Base-by-base conservation (phyloP, 2,329 filamentous ascomycete genomes). In the Monilinia aucupariae region DNA sequence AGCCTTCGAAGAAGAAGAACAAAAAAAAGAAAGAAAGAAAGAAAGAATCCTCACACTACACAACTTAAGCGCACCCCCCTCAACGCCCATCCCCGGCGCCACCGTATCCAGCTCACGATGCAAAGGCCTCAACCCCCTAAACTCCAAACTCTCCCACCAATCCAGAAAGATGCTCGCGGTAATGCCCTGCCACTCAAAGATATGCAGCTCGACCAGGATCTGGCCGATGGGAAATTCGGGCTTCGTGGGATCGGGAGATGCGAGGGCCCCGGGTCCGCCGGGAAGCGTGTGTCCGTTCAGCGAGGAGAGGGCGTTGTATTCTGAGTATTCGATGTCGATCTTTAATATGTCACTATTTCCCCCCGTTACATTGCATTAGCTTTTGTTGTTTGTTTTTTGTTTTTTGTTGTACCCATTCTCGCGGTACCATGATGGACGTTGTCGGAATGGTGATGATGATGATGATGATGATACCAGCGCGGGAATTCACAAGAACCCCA, bases 311-410 rank as follows among this genome's bases (percentile, higher is more conserved):
- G 73, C 63, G 51, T 74, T 73, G 65, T 75, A 77, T 65, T 77
- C 75, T 39, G 68, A 69, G 47, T 71, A 73, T 62, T 77, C 75
- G 55, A 77, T 75, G 61, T 77, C 75, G 66, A 76, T 76, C 67
- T 77, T 77, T 45, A 77, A 64, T 48, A 77, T 71, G 64, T 77
- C 75, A 60, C 73, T 74, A 39, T 37, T 30, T n/a, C 22, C n/a
- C 20, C 13, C n/a, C 27, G 4, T 2, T 34, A 10, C 27, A 34
- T 2, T 34, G 5, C 27, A 34, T 56, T 25, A 56, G 53, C 12
- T 6, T 47, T 12, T 17, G 12, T 22, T 13, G 2, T 15, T 55
- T 32, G 3, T 30, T 30, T 30, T 30, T 6, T 30, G 3, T 30
- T 30, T 30, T 30, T 30, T 30, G 3, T 30, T 30, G 27, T n/a